phyloP scores from a whole-genome alignment of 2,329 filamentous ascomycete species.

The Diaporthe nobilis region DNA sequence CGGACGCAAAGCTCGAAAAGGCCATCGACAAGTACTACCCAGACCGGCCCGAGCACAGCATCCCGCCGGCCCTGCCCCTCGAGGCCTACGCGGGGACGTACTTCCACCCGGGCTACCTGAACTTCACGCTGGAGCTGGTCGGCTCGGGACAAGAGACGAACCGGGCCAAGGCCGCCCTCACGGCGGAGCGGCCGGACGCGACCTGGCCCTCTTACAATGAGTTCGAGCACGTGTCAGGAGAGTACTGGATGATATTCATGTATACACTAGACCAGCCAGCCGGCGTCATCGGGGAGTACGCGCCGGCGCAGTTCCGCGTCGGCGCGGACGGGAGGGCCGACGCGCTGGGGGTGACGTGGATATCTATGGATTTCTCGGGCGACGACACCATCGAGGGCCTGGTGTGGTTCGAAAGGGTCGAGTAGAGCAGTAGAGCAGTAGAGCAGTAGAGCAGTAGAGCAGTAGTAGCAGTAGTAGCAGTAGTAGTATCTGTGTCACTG shows the following conservation, averaged over 20 bases:
- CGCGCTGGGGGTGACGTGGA: conserved; percentile 51
- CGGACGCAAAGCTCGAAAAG: conserved; percentile 48
- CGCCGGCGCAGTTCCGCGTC: conserved; percentile 51
- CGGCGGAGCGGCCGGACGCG: conserved; percentile 48
- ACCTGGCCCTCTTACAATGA: conserved; percentile 52
- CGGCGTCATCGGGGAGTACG: conserved; percentile 47
- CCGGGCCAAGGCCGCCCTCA: conserved; percentile 40
- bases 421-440: background rate
- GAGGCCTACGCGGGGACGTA: conserved; percentile 58
- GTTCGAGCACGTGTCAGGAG: conserved; percentile 54
- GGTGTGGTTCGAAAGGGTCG: conserved; percentile 49
- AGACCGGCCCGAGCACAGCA: conserved; percentile 50
- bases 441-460: conserved; percentile 3
- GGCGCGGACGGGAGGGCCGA: conserved; percentile 48
- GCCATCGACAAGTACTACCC: conserved; percentile 56
- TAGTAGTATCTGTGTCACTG: conserved; percentile 28
- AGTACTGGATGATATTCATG: conserved; percentile 53
- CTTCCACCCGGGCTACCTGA: conserved; percentile 58
- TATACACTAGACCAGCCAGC: conserved; percentile 47
- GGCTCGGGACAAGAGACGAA: background rate
- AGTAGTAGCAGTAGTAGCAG: background rate
- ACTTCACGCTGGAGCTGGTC: conserved; percentile 48
- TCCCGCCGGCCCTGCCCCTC: conserved; percentile 54
- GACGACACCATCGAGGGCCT: conserved; percentile 50
- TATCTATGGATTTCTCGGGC: conserved; percentile 37